A percentile compares a stretch with the other conserved stretches of the same genome.
Conservation (phyloP, 257 asterid species). For the Solanum sparsipilum region DNA sequence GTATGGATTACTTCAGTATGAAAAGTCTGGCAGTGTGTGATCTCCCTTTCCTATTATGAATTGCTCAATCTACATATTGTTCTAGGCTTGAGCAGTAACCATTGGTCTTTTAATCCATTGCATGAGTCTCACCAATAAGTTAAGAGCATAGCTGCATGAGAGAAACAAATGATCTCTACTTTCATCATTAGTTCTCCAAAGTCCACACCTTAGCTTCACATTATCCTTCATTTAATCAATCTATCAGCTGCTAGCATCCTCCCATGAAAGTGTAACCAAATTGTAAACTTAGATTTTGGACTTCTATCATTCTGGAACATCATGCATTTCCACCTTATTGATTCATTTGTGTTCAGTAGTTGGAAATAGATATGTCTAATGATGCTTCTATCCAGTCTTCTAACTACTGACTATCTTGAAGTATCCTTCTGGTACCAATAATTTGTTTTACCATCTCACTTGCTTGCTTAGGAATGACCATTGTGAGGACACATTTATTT, state of each 20-base stretch:
- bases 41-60: not conserved
- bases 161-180: not conserved
- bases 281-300: not conserved
- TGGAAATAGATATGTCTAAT: too few species aligned
- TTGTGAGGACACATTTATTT: too few species aligned
- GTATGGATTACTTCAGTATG: not conserved
- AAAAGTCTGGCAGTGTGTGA: too few species aligned
- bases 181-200: not conserved
- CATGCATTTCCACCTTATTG: not conserved
- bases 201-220: not conserved
- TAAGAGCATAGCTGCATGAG: not conserved
- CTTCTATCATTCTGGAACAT: not conserved
- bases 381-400: too few species aligned
- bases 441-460: too few species aligned
- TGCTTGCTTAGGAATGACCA: too few species aligned
- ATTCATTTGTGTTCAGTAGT: too few species aligned
- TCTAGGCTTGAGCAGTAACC: not conserved
- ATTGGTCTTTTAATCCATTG: not conserved
- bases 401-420: too few species aligned
- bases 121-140: not conserved
- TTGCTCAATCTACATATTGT: not conserved
- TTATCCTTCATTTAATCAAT: not conserved
- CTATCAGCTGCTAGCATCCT: too few species aligned
- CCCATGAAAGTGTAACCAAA: not conserved
- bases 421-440: too few species aligned